Percentiles rank a stretch among this genome's conserved stretches.
Evolutionary conservation across 495 filamentous ascomycete genomes (phyloP).

Genomic region (Podospora fimiseda): DNA sequence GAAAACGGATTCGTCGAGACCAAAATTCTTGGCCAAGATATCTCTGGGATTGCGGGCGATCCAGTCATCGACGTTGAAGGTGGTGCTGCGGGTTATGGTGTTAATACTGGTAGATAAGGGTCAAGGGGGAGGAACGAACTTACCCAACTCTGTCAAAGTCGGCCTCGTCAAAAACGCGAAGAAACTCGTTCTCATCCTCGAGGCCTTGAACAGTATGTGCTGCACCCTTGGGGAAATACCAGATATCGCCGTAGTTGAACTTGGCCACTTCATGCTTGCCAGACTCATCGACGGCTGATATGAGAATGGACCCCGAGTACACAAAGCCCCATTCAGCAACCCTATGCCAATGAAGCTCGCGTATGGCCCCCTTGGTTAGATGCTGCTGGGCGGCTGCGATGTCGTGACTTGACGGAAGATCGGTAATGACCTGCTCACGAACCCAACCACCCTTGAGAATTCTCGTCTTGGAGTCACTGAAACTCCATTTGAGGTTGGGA

Average conservation of each 20-base stretch:
- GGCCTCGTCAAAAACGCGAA: conserved; percentile 64
- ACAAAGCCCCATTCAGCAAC: conserved; percentile 63
- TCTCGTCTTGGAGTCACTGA: conserved; percentile 55
- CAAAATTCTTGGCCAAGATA: conserved; percentile 58
- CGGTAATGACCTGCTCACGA: conserved; percentile 56
- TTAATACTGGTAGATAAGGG: not conserved
- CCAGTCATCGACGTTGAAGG: conserved; percentile 60
- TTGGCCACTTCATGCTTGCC: conserved; percentile 49
- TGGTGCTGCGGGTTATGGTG: conserved; percentile 47
- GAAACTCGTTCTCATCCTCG: conserved; percentile 59
- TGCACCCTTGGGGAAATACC: conserved; percentile 62
- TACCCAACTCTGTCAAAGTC: conserved; percentile 58
- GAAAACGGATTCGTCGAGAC: conserved; percentile 42
- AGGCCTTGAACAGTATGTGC: conserved; percentile 65
- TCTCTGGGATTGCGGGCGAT: conserved; percentile 52
- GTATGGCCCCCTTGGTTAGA: conserved; percentile 54
- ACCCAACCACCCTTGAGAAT: conserved; percentile 58
- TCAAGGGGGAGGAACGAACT: conserved; percentile 12
- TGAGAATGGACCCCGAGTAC: conserved; percentile 49
- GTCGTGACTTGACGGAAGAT: conserved; percentile 54
- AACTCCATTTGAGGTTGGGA: conserved; percentile 58
- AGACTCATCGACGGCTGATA: conserved; percentile 56
- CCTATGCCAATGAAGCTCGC: conserved; percentile 63
- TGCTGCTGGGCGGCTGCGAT: conserved; percentile 59
- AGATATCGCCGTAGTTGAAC: conserved; percentile 58